Evolutionary conservation across 352 stramenopile species (phyloP), one percentile per base, ranked within the genome.

Genomic region (Nothophytophthora sp.): DNA sequence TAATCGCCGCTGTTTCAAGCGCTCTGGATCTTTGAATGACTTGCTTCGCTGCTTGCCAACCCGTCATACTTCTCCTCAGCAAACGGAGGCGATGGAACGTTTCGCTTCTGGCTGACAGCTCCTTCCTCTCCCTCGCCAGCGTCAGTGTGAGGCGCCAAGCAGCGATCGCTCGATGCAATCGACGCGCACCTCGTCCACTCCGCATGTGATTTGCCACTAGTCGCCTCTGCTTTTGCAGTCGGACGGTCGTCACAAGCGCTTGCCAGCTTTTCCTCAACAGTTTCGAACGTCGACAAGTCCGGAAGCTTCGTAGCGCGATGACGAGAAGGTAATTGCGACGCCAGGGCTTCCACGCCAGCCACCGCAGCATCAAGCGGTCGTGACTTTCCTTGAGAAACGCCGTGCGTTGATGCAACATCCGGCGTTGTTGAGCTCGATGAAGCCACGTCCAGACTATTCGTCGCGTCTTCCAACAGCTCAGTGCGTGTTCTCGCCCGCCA

Each of bases 391-490:
- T 55, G 4, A 70, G 20, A 53, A 66, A 58, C 9, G 34, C 44
- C n/a, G 46, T 38, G 8, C 55, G 55, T 2, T 62, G 39, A 11
- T 49, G 60, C 13, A 64, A 18, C 16, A 38, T 48, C 38, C 55
- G 49, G 50, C 50, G 24, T 15, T 32, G 37, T 34, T 58, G 28
- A 11, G 60, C 60, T 12, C 34, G 50, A 46, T 19, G 24, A 39
- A 52, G 34, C 60, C 60, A 70, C n/a, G 18, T 65, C 60, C 55
- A 55, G 10, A 65, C 41, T n/a, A n/a, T 11, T 41, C 49, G 60
- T 20, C 42, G 49, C 1, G 32, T 34, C 24, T 61, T 70, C 60
- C 60, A 70, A 10, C n/a, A 4, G 9, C 44, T 34, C 2, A 70
- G 16, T 16, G 32, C 30, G 18, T 10, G 5, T 23, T 62, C 55